A percentile compares a stretch with the other conserved stretches of the same genome.
Conservation (phyloP, 352 stramenopile genomes). For the Phytophthora pseudosyringae region DNA sequence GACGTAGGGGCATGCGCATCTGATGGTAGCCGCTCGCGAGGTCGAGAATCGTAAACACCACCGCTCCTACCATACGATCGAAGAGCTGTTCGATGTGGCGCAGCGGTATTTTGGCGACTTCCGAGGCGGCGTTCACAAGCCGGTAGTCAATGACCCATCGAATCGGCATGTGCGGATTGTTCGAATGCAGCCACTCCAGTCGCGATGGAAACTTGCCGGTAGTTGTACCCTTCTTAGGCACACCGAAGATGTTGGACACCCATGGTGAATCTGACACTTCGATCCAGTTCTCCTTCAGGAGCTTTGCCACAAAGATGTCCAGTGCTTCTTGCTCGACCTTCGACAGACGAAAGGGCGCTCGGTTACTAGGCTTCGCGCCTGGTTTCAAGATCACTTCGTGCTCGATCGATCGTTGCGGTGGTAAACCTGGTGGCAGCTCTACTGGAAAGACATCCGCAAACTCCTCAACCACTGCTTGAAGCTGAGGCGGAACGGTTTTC, state of each 20-base stretch:
- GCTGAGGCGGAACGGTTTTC: too few relatives aligned
- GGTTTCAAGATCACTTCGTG: too few relatives aligned
- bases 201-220: conserved; percentile 4
- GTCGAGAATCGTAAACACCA: conserved; percentile 31
- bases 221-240: conserved; percentile 13
- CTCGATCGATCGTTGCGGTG: too few relatives aligned
- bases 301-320: too few relatives aligned
- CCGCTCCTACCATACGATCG: conserved; percentile 5
- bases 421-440: too few relatives aligned
- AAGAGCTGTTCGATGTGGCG: conserved; percentile 9
- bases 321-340: too few relatives aligned
- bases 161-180: conserved; percentile 1
- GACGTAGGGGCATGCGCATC: conserved; percentile 15
- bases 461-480: too few relatives aligned
- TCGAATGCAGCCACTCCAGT: conserved; percentile 3
- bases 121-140: not conserved
- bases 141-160: conserved; percentile 17
- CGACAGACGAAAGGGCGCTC: too few relatives aligned
- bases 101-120: conserved; percentile 9
- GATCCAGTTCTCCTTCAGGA: too few relatives aligned
- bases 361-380: too few relatives aligned
- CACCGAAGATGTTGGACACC: conserved; percentile 19
- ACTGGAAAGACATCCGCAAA: too few relatives aligned
- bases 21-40: conserved; percentile 38
- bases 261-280: conserved; percentile 20